phyloP scores from a whole-genome alignment of 192 early-diverging fungal genomes.

The Mortierella hygrophila region DNA sequence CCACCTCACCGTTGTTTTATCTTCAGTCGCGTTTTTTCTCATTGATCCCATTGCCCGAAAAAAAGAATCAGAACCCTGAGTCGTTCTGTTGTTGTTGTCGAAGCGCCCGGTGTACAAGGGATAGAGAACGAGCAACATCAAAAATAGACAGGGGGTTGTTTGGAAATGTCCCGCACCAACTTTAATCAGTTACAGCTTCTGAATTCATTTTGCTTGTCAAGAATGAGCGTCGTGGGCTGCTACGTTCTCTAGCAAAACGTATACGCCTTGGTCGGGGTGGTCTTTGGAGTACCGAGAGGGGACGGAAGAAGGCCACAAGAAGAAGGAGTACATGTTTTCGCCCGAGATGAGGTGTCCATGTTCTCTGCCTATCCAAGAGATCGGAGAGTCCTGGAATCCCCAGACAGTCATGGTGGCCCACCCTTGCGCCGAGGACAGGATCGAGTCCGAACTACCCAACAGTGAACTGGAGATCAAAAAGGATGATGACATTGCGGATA shows the following conservation, averaged over 20 bases:
- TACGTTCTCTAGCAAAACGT: slow-evolving; percentile 39
- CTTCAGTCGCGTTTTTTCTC: no score
- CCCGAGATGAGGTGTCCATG: slow-evolving; percentile 57
- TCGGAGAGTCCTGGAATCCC: slow-evolving; percentile 63
- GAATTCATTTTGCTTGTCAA: background rate
- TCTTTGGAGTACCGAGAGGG: background rate
- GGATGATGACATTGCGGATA: background rate
- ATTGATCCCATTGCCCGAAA: no score
- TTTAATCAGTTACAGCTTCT: no score
- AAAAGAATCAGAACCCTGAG: no score
- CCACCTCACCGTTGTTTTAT: no score
- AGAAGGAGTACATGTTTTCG: slow-evolving; percentile 61
- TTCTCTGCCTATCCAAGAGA: slow-evolving; percentile 55
- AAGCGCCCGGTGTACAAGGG: no score
- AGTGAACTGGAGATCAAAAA: slow-evolving; percentile 17
- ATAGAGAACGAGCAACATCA: no score
- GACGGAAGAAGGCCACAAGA: slow-evolving; percentile 37
- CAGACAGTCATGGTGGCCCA: slow-evolving; percentile 57
- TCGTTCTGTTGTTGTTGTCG: no score
- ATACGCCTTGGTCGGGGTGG: slow-evolving; percentile 17
- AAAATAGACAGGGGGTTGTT: no score
- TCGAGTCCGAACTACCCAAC: background rate
- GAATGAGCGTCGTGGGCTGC: slow-evolving; percentile 40
- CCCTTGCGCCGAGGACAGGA: background rate
- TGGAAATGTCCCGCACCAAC: no score